Percentiles rank a stretch among this genome's conserved stretches.
Evolutionary conservation across 768 basidiomycete species (phyloP).

Genomic region (Russula emetica): DNA sequence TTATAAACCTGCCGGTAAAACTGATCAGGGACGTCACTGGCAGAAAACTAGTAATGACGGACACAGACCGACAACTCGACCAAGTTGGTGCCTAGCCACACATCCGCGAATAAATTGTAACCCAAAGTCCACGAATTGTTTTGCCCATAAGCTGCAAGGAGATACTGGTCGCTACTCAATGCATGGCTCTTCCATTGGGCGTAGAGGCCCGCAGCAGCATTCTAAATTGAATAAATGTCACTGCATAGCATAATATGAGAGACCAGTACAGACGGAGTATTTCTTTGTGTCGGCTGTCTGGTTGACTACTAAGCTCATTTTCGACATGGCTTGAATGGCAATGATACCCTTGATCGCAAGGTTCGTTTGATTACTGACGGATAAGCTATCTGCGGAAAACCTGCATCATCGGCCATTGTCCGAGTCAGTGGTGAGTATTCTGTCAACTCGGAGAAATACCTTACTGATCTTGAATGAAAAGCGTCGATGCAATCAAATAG

Average conservation of each 20-base stretch:
- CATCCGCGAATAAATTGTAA: constrained; percentile 63
- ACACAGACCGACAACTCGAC: constrained; percentile 36
- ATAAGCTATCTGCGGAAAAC: constrained; percentile 9
- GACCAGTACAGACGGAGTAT: constrained; percentile 30
- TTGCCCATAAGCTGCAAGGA: constrained; percentile 9
- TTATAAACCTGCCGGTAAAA: constrained; percentile 20
- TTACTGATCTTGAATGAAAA: constrained; percentile 51
- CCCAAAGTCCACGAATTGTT: constrained; percentile 50
- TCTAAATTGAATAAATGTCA: constrained; percentile 10
- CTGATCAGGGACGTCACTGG: not conserved
- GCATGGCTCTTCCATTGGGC: constrained; percentile 19
- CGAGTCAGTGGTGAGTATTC: constrained; percentile 31
- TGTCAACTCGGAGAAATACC: constrained; percentile 46
- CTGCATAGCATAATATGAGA: not conserved
- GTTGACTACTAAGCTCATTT: constrained; percentile 40
- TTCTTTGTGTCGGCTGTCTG: constrained; percentile 25
- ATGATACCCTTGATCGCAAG: constrained; percentile 69
- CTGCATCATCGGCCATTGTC: constrained; percentile 20
- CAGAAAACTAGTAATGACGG: not conserved
- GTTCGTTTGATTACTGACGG: constrained; percentile 56
- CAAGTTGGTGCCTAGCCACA: constrained; percentile 49
- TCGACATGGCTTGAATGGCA: constrained; percentile 60
- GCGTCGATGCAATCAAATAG: constrained; percentile 36
- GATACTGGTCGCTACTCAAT: constrained; percentile 6
- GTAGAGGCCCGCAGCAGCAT: constrained; percentile 1